A percentile compares a stretch with the other conserved stretches of the same genome.
phyloP scores from a whole-genome alignment of 2,329 filamentous ascomycete species.

The Xylaria hypoxylon region DNA sequence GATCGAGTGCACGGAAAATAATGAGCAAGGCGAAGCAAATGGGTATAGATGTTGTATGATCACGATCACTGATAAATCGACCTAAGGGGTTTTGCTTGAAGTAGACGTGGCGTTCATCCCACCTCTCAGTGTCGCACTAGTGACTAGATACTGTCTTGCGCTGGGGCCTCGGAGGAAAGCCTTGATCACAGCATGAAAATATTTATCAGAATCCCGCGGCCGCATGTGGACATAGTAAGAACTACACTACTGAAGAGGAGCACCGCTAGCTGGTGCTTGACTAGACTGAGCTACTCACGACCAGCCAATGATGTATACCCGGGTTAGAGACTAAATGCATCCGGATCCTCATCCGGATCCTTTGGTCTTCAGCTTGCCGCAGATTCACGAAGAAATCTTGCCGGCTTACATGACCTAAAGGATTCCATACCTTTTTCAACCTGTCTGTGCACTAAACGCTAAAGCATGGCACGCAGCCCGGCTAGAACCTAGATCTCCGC shows the following conservation, averaged over 20 bases:
- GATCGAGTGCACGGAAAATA: neutral
- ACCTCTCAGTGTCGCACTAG: neutral
- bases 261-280: constrained; percentile 2
- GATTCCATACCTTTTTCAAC: neutral
- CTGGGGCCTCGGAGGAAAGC: neutral
- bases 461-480: neutral
- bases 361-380: constrained; percentile 14
- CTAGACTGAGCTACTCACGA: constrained; percentile 10
- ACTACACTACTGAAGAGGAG: constrained; percentile 18
- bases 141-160: constrained; percentile 4
- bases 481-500: neutral
- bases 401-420: neutral
- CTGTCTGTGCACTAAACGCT: constrained; percentile 5
- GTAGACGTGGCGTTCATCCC: constrained; percentile 5
- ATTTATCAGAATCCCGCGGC: neutral
- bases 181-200: neutral
- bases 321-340: neutral
- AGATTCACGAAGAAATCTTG: neutral
- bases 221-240: neutral
- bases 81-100: neutral
- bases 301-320: neutral
- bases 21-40: neutral
- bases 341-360: constrained; percentile 3
- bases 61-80: neutral
- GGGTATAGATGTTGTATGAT: neutral